phyloP scores from a whole-genome alignment of 192 early-diverging fungal species.

The Entomortierella parvispora region DNA sequence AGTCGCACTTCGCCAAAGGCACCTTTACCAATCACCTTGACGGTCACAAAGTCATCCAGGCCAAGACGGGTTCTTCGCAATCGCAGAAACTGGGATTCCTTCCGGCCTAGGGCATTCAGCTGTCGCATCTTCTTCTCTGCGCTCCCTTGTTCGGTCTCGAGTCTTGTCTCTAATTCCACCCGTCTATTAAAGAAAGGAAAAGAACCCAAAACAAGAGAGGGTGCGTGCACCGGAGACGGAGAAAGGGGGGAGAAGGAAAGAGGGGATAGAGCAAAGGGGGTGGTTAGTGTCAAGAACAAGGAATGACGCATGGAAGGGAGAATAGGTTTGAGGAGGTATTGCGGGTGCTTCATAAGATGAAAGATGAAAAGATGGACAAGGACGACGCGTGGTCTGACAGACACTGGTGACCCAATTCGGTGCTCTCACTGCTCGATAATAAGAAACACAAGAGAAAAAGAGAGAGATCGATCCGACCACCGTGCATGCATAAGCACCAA shows the following conservation, averaged over 20 bases:
- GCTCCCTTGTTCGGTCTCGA: conserved; percentile 78
- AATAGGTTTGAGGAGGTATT: background rate
- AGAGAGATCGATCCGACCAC: background rate
- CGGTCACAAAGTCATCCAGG: conserved; percentile 91
- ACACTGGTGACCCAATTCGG: too few species aligned
- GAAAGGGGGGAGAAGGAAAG: conserved; percentile 5
- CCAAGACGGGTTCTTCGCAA: conserved; percentile 90
- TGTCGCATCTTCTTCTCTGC: conserved; percentile 92
- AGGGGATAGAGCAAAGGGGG: background rate
- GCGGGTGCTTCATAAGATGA: too few species aligned
- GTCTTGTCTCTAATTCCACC: conserved; percentile 81
- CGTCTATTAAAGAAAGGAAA: conserved; percentile 58
- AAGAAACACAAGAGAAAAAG: background rate
- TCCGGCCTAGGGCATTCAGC: conserved; percentile 78
- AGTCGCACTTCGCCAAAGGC: conserved; percentile 99
- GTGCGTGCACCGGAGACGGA: background rate
- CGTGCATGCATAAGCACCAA: too few species aligned
- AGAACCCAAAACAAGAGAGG: background rate
- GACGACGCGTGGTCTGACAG: too few species aligned
- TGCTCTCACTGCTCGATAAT: too few species aligned
- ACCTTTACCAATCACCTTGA: conserved; percentile 98
- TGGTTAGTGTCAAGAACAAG: background rate
- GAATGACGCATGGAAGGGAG: background rate
- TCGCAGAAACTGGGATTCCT: conserved; percentile 95
- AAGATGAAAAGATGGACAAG: too few species aligned